These are phyloP conservation scores for Wickerhamiella cacticola DNA, from an alignment of 805 yeast species.

Conservation along the genomic window DNA sequence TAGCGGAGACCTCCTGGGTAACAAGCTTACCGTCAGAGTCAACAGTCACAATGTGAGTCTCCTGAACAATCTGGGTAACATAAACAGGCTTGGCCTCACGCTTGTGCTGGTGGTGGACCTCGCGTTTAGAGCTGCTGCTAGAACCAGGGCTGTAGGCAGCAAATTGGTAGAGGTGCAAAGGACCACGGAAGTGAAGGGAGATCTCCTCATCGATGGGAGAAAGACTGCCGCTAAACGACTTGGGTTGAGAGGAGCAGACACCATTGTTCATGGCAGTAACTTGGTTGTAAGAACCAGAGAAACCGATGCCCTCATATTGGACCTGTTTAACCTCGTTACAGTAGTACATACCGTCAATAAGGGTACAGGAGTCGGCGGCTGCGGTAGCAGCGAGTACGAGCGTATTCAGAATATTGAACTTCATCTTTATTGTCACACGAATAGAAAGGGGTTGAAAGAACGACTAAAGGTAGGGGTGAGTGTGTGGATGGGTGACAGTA, in stretches of 20 bases:
- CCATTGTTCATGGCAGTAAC: conserved; percentile 72
- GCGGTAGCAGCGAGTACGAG: conserved; percentile 18
- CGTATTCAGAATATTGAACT: conserved; percentile 11
- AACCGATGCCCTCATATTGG: conserved; percentile 63
- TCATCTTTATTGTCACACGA: background rate
- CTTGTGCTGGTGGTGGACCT: conserved; percentile 40
- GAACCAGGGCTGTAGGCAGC: conserved; percentile 65
- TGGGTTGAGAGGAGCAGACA: conserved; percentile 47
- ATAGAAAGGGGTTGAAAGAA: conserved; percentile 11
- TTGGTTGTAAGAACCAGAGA: conserved; percentile 68
- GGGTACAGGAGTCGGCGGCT: conserved; percentile 34
- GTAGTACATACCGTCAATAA: conserved; percentile 67
- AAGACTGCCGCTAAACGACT: conserved; percentile 55
- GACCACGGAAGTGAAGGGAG: conserved; percentile 86
- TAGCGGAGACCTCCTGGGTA: conserved; percentile 18
- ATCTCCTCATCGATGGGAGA: conserved; percentile 79
- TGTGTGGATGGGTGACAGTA: background rate
- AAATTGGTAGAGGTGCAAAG: conserved; percentile 64
- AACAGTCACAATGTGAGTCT: conserved; percentile 35
- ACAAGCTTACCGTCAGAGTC: conserved; percentile 19
- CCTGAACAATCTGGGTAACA: conserved; percentile 68
- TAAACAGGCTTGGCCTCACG: conserved; percentile 44
- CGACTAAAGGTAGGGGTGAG: conserved; percentile 11
- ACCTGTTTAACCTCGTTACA: conserved; percentile 61
- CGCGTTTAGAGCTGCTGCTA: conserved; percentile 41